phyloP scores from a whole-genome alignment of 805 yeast genomes.

The Cyberlindnera mycetangii region DNA sequence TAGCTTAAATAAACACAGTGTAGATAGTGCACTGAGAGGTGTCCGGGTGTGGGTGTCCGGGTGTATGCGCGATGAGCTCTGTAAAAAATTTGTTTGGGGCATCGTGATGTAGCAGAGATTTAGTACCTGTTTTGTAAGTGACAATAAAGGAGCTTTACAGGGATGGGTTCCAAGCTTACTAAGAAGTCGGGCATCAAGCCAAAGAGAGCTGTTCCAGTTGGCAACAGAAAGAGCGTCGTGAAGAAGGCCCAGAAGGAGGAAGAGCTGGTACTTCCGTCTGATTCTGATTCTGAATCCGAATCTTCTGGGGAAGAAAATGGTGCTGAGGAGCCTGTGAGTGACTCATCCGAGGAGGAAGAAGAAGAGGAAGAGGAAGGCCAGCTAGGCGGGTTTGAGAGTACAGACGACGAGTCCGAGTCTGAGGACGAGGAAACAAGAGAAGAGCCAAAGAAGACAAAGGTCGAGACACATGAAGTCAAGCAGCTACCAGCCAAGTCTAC shows the following conservation, averaged over 20 bases:
- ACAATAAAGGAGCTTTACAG: too few species aligned
- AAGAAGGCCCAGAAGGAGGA: slow-evolving; percentile 19
- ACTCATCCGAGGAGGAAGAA: slow-evolving; percentile 13
- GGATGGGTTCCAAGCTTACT: slow-evolving; percentile 18
- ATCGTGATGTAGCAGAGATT: too few species aligned
- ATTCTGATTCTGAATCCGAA: slow-evolving; percentile 29
- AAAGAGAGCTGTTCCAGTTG: slow-evolving; percentile 16
- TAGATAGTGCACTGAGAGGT: background rate
- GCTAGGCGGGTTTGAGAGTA: slow-evolving; percentile 16
- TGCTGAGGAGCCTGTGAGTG: slow-evolving; percentile 5
- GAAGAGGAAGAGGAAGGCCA: slow-evolving; percentile 15
- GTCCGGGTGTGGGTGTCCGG: too few species aligned
- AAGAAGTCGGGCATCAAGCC: slow-evolving; percentile 23
- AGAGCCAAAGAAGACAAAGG: slow-evolving; percentile 16
- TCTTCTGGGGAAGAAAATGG: background rate
- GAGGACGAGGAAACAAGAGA: slow-evolving; percentile 29
- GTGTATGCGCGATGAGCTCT: background rate
- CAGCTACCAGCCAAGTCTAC: slow-evolving; percentile 20
- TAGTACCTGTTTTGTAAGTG: too few species aligned
- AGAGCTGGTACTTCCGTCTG: slow-evolving; percentile 28
- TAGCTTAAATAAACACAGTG: too few species aligned
- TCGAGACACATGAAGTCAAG: slow-evolving; percentile 27
- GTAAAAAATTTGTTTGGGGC: too few species aligned
- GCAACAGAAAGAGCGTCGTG: slow-evolving; percentile 7
- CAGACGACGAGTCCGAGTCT: slow-evolving; percentile 15